These are phyloP conservation scores for Pyricularia sp. DNA, from an alignment of 2,329 filamentous ascomycete genomes.

Conservation along the genomic window DNA sequence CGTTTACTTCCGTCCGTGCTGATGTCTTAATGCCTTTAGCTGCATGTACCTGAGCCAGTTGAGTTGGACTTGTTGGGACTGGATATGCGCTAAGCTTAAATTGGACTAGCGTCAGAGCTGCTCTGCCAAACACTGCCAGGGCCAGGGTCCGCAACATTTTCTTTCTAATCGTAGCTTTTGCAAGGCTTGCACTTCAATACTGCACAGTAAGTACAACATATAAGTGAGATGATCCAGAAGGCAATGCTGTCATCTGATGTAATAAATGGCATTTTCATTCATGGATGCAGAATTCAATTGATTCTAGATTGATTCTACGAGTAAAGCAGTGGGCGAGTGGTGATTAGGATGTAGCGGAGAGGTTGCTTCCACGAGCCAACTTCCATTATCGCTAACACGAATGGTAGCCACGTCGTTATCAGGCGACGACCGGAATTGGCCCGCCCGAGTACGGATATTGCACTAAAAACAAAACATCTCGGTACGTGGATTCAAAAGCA, in stretches of 20 bases:
- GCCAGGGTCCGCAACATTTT: constrained; percentile 1
- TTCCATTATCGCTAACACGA: too few relatives aligned
- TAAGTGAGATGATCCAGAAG: background rate
- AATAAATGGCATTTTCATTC: background rate
- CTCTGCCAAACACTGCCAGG: background rate
- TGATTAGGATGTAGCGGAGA: background rate
- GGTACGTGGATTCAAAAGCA: background rate
- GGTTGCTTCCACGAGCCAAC: background rate
- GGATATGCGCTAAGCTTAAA: background rate
- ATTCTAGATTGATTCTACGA: background rate
- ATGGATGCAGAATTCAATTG: background rate
- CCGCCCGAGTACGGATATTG: too few relatives aligned
- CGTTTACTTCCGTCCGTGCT: background rate
- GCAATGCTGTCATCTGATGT: background rate
- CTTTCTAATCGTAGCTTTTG: background rate
- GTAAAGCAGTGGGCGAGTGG: background rate
- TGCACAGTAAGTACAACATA: too few relatives aligned
- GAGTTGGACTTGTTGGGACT: constrained; percentile 6
- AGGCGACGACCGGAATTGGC: too few relatives aligned
- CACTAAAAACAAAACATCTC: too few relatives aligned
- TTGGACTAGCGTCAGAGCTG: background rate
- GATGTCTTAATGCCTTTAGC: background rate
- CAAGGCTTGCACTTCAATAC: background rate
- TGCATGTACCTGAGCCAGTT: constrained; percentile 1
- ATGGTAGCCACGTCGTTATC: too few relatives aligned